Evolutionary conservation across 306 rosid genomes (phyloP), one percentile per base, ranked within the genome.

Genomic region (Prosopis cineraria): DNA sequence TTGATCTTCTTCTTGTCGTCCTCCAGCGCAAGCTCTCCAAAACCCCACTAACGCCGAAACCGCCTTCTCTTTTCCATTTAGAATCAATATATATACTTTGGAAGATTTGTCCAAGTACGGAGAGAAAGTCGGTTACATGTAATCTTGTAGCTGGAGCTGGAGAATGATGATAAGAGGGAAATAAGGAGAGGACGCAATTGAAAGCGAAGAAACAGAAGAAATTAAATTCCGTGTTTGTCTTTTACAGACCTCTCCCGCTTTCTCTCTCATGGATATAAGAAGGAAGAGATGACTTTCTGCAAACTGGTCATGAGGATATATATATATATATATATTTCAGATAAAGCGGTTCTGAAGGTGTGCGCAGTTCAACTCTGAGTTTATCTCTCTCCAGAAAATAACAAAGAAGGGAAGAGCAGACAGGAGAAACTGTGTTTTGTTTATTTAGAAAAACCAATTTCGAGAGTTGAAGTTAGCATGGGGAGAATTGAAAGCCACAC

Each of bases 111-210:
- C 78, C 63, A 62, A 65, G 10, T 37, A 60, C 53, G 36, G 64
- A 76, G 82, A 83, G 74, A 68, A 74, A 87, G 91, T 81, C 93
- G 87, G 96, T 87, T 84, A 81, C 72, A 52, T 86, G 80, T 77
- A 59, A 69, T 77, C 10, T 22, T 68, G 41, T 50, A 79, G 85
- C 77, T 59, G 34, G 34, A 8, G 30, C 43, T 22, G 66, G 78
- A 43, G 66, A 47, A 72, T 63, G 77, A 76, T 63, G 44, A 45
- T 27, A 71, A 78, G 75, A 68, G 62, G 68, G 19, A 55, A 39
- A 27, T 56, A 25, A 25, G 64, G 70, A 12, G 70, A 44, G 68
- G 37, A 59, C 37, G 44, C 83, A 86, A 88, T 82, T 91, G 53
- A 89, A 89, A 89, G 87, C 84, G 79, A 85, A 41, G 53, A 74